Percentiles rank a stretch among this genome's conserved stretches.
phyloP scores from a whole-genome alignment of 192 early-diverging fungal species.

The Coemansia pectinata region DNA sequence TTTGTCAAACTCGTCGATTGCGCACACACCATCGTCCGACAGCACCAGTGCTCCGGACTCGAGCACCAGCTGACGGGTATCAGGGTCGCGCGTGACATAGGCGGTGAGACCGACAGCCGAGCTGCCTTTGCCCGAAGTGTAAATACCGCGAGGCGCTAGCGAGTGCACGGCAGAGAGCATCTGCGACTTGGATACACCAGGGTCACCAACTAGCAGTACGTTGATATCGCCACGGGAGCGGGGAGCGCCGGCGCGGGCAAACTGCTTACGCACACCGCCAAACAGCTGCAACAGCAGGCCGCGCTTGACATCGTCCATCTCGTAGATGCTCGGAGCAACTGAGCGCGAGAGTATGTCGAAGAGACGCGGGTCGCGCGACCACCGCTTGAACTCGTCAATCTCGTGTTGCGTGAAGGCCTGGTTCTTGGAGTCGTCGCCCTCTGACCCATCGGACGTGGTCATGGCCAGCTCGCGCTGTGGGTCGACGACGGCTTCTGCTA shows the following conservation, averaged over 20 bases:
- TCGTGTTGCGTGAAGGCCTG: slow-evolving; percentile 55
- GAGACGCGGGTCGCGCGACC: slow-evolving; percentile 69
- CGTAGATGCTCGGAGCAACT: slow-evolving; percentile 89
- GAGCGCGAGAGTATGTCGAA: slow-evolving; percentile 76
- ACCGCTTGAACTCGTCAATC: slow-evolving; percentile 62
- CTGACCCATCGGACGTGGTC: background rate
- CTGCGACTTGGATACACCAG: slow-evolving; percentile 97
- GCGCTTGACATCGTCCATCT: slow-evolving; percentile 90
- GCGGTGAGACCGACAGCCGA: slow-evolving; percentile 97
- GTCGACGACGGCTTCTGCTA: slow-evolving; percentile 60
- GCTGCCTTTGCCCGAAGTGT: slow-evolving; percentile 93
- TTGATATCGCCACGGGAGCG: slow-evolving; percentile 97
- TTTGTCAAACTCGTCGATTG: slow-evolving; percentile 99
- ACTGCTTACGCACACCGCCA: slow-evolving; percentile 76
- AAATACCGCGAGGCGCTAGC: slow-evolving; percentile 92
- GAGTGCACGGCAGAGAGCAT: slow-evolving; percentile 90
- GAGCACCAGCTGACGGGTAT: slow-evolving; percentile 93
- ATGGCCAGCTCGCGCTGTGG: slow-evolving; percentile 26
- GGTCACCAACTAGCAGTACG: slow-evolving; percentile 97
- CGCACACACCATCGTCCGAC: slow-evolving; percentile 97
- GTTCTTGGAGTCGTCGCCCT: slow-evolving; percentile 41
- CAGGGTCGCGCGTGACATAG: slow-evolving; percentile 87
- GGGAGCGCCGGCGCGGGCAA: slow-evolving; percentile 88
- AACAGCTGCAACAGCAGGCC: slow-evolving; percentile 73
- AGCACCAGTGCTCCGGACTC: slow-evolving; percentile 97